phyloP scores from a whole-genome alignment of 2,329 filamentous ascomycete species.

The Colletotrichum trifolii region DNA sequence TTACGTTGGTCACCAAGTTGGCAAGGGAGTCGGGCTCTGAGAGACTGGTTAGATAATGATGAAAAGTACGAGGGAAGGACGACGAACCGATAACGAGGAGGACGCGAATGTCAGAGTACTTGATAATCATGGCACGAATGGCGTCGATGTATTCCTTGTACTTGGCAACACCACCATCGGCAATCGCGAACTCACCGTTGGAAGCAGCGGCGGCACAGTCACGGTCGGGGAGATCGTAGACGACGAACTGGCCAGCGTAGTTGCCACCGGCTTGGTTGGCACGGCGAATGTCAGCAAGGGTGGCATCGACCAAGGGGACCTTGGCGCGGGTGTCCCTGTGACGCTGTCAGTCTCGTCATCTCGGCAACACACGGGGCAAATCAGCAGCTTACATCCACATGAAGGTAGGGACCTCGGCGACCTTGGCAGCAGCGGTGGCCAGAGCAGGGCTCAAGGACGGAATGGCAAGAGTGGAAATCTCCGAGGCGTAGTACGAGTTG shows the following conservation, averaged over 20 bases:
- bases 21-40: slow-evolving; percentile 68
- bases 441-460: slow-evolving; percentile 69
- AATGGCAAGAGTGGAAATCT: slow-evolving; percentile 67
- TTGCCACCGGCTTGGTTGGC: slow-evolving; percentile 50
- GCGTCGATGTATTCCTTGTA: slow-evolving; percentile 67
- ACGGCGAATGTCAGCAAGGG: slow-evolving; percentile 56
- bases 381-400: slow-evolving; percentile 58
- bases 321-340: slow-evolving; percentile 61
- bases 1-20: slow-evolving; percentile 66
- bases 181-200: slow-evolving; percentile 66
- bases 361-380: slow-evolving; percentile 25
- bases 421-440: slow-evolving; percentile 62
- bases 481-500: slow-evolving; percentile 66
- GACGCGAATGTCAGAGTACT: slow-evolving; percentile 56
- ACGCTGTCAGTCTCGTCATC: slow-evolving; percentile 29
- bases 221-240: slow-evolving; percentile 69
- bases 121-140: slow-evolving; percentile 54
- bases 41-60: slow-evolving; percentile 39
- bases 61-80: background rate
- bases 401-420: slow-evolving; percentile 64
- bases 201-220: slow-evolving; percentile 68
- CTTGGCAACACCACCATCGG: slow-evolving; percentile 60
- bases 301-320: slow-evolving; percentile 57
- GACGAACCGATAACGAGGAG: slow-evolving; percentile 57
- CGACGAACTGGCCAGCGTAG: slow-evolving; percentile 62